Conservation (phyloP, 2,329 filamentous ascomycete species). For the Claviceps paspali region DNA sequence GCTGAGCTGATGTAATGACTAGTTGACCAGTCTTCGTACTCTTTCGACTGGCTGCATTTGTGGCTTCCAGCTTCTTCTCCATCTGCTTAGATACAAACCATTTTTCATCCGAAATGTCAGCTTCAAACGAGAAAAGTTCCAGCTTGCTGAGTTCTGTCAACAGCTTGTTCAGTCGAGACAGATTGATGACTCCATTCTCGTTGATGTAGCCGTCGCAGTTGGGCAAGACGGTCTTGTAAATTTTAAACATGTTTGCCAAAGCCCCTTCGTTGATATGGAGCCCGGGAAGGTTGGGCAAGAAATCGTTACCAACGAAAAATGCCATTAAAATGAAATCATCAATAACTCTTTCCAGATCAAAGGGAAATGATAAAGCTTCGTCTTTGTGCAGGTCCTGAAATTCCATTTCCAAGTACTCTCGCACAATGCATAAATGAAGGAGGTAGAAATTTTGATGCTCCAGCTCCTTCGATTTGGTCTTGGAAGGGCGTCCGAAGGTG, state of each 20-base stretch:
- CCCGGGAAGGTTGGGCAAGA: constrained; percentile 89
- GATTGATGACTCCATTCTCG: constrained; percentile 81
- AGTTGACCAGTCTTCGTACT: constrained; percentile 42
- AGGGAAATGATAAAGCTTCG: constrained; percentile 57
- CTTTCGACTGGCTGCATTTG: constrained; percentile 40
- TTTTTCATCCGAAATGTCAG: constrained; percentile 71
- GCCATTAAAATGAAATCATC: constrained; percentile 99
- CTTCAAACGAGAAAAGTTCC: constrained; percentile 85
- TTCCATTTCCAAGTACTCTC: constrained; percentile 91
- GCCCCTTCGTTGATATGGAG: constrained; percentile 98
- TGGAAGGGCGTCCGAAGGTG: constrained; percentile 79
- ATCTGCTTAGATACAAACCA: constrained; percentile 85
- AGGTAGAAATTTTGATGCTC: constrained; percentile 99
- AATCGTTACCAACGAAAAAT: constrained; percentile 99
- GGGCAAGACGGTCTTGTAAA: constrained; percentile 84
- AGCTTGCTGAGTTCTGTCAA: constrained; percentile 76
- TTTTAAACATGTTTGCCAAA: constrained; percentile 88
- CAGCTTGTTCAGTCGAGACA: constrained; percentile 61
- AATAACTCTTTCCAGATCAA: constrained; percentile 91
- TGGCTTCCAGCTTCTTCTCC: constrained; percentile 45
- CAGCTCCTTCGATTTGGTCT: constrained; percentile 84
- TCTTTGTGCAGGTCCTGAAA: constrained; percentile 81
- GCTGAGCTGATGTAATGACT: constrained; percentile 65
- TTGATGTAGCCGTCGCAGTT: constrained; percentile 91
- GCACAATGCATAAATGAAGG: constrained; percentile 91